Evolutionary conservation across 225 moss, liverwort and hornwort genomes (phyloP), one percentile per base, ranked within the genome.

Genomic region (Physcomitrium patens): DNA sequence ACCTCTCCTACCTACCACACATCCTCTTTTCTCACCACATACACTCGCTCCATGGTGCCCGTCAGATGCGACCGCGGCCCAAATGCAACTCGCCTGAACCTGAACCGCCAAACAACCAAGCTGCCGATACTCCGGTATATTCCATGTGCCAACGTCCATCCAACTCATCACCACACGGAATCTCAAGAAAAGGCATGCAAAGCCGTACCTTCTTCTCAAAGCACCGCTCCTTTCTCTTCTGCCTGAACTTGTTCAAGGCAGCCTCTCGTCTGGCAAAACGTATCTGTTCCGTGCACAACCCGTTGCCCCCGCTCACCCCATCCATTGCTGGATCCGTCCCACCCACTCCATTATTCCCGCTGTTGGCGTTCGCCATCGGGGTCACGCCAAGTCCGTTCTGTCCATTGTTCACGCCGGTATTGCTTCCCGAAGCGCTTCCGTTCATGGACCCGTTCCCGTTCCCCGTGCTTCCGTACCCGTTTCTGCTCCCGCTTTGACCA

Each of bases 171-270:
- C 3, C 10, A 20, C 24, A 17, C 3, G 7, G 15, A 10, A 46
- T 24, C 48, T 19, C 0, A 7, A 37, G 31, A 47, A 2, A 37
- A 57, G 22, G 11, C 74, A 6, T 18, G 10, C 2, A 66, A 55
- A 10, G 6, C 31, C 22, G 27, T 60, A 99, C 95, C 97, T 99
- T 99, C 65, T 95, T 99, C 80, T 99, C 95, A 48, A 99, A 99
- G 68, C 97, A 99, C 37, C 97, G 76, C 50, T 99, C 95, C 78
- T 99, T 99, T 28, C 94, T 83, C 64, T 99, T 99, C 77, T 89
- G 91, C 81, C 95, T 83, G 79, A 99, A 99, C 69, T 99, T 99
- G 71, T 95, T 91, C 60, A 99, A 18, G 0, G 97, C 97, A 17
- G 97, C 97, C 84, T 95, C 95, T 67, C 94, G 87, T 60, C 90